These are phyloP conservation scores for Podaxis sp. DNA, from an alignment of 768 basidiomycete genomes.

Conservation along the genomic window DNA sequence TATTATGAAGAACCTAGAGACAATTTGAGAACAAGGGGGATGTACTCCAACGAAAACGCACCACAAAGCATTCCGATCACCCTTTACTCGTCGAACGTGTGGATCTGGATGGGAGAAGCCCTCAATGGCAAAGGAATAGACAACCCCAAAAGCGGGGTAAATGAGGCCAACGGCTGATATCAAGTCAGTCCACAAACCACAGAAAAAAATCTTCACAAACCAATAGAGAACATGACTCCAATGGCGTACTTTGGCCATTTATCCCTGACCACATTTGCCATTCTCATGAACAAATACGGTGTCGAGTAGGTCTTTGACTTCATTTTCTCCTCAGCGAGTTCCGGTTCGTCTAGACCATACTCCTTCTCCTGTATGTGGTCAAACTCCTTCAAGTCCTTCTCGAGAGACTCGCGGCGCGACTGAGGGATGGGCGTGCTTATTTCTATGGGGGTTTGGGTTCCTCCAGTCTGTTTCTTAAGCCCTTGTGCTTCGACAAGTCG, in stretches of 20 bases:
- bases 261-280: constrained; percentile 50
- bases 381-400: constrained; percentile 21
- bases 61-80: constrained; percentile 63
- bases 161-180: constrained; percentile 45
- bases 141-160: constrained; percentile 58
- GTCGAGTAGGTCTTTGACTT: constrained; percentile 32
- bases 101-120: constrained; percentile 37
- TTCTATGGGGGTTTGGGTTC: background rate
- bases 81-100: constrained; percentile 38
- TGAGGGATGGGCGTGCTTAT: background rate
- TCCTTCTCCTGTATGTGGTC: constrained; percentile 40
- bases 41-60: constrained; percentile 15
- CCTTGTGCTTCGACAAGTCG: constrained; percentile 66
- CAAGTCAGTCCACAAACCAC: constrained; percentile 9
- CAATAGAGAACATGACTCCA: constrained; percentile 46
- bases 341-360: background rate
- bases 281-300: constrained; percentile 54
- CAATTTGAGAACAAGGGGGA: background rate
- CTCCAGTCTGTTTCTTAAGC: constrained; percentile 23
- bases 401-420: background rate
- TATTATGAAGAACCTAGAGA: constrained; percentile 63
- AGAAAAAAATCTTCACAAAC: constrained; percentile 4
- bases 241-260: constrained; percentile 46
- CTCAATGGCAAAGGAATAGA: constrained; percentile 49
- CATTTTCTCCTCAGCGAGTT: constrained; percentile 17